phyloP scores from a whole-genome alignment of 352 stramenopile species.

The Hyaloperonospora brassicae region DNA sequence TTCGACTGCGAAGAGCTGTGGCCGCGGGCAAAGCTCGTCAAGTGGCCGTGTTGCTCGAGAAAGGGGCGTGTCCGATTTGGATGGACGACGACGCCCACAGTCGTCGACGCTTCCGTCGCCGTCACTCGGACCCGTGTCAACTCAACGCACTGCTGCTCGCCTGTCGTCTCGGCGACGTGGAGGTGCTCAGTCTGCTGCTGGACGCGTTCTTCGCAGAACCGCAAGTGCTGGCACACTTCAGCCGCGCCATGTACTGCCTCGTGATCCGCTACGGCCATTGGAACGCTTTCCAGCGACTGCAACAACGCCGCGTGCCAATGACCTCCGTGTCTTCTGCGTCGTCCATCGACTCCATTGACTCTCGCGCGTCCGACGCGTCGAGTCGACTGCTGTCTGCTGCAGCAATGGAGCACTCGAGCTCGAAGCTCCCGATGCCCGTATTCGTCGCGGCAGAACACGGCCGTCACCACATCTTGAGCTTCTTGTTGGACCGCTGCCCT shows the following conservation, averaged over 20 bases:
- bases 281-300: conserved; percentile 48
- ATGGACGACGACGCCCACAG: conserved; percentile 20
- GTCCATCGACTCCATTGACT: conserved; percentile 10
- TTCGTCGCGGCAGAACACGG: conserved; percentile 58
- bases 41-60: conserved; percentile 46
- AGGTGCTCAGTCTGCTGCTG: conserved; percentile 50
- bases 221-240: conserved; percentile 38
- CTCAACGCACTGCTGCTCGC: conserved; percentile 59
- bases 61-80: conserved; percentile 53
- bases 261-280: conserved; percentile 55
- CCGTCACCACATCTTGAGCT: conserved; percentile 41
- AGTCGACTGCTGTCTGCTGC: conserved; percentile 14
- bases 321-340: conserved; percentile 22
- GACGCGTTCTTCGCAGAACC: conserved; percentile 50
- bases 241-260: conserved; percentile 57
- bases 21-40: conserved; percentile 31
- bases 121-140: conserved; percentile 17
- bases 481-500: conserved; percentile 30
- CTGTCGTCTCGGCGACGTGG: conserved; percentile 38
- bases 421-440: conserved; percentile 43
- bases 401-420: conserved; percentile 16
- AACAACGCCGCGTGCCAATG: conserved; percentile 33
- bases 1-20: conserved; percentile 56
- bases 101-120: conserved; percentile 11
- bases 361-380: conserved; percentile 11